phyloP scores from a whole-genome alignment of 1,284 basidiomycete species.

The Marasmius sp. region DNA sequence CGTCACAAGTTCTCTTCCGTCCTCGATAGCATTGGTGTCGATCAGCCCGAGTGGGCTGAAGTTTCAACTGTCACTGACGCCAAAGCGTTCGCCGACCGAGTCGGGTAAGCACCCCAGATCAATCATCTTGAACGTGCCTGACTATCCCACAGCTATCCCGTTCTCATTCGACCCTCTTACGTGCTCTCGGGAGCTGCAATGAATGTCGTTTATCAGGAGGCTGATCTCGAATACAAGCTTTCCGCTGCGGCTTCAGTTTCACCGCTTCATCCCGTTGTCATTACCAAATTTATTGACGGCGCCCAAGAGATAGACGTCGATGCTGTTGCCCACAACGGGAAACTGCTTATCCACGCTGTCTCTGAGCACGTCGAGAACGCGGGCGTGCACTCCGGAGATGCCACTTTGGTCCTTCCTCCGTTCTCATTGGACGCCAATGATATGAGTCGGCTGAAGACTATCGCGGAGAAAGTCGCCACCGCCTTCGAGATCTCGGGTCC shows the following conservation, averaged over 20 bases:
- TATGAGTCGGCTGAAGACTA: constrained; percentile 86
- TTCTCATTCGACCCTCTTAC: constrained; percentile 95
- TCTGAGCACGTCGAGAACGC: constrained; percentile 99
- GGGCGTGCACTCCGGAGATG: constrained; percentile 98
- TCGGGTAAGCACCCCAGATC: constrained; percentile 51
- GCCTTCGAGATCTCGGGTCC: constrained; percentile 98
- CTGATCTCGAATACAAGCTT: constrained; percentile 87
- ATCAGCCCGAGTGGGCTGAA: constrained; percentile 97
- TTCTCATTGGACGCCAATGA: constrained; percentile 80
- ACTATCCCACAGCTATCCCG: constrained; percentile 73
- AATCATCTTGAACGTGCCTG: neutral
- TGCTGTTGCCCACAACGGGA: constrained; percentile 93
- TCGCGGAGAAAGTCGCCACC: constrained; percentile 92
- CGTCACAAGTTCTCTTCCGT: constrained; percentile 99
- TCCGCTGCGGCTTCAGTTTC: constrained; percentile 95
- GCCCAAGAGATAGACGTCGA: constrained; percentile 99
- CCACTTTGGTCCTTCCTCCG: constrained; percentile 97
- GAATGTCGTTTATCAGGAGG: constrained; percentile 97
- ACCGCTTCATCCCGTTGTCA: constrained; percentile 95
- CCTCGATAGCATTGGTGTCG: constrained; percentile 92
- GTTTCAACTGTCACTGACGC: constrained; percentile 88
- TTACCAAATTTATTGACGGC: constrained; percentile 98
- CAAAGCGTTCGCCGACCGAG: constrained; percentile 87
- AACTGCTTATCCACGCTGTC: constrained; percentile 93
- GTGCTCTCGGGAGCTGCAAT: constrained; percentile 98